Evolutionary conservation across 306 rosid genomes (phyloP).

Genomic region (Leucaena leucocephala): DNA sequence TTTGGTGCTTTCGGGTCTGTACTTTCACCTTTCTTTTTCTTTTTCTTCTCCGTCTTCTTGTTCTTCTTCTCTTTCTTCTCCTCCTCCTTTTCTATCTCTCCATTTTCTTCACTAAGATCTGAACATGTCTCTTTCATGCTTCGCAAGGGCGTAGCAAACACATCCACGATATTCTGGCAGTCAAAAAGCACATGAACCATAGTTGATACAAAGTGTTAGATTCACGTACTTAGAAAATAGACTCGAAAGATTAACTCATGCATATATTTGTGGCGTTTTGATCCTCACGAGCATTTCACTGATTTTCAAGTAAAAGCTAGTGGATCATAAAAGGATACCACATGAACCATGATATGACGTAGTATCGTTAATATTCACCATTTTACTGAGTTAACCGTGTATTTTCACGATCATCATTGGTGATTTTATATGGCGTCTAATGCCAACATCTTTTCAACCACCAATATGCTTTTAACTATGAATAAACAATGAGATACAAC

Average conservation of each 20-base stretch:
- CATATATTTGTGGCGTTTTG: not conserved
- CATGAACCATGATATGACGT: not conserved
- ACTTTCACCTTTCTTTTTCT: constrained; percentile 48
- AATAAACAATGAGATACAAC: not conserved
- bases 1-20: constrained; percentile 55
- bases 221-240: not conserved
- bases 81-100: constrained; percentile 47
- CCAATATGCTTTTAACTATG: not conserved
- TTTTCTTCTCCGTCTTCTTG: constrained; percentile 49
- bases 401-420: not conserved
- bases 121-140: constrained; percentile 52
- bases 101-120: constrained; percentile 44
- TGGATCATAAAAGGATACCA: not conserved
- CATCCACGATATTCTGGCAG: constrained; percentile 54
- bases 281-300: not conserved
- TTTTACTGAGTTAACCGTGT: not conserved
- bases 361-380: not conserved
- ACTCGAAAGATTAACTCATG: not conserved
- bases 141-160: constrained; percentile 60
- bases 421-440: not conserved
- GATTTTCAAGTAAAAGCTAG: not conserved
- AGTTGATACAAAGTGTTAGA: not conserved
- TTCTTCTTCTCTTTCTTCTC: constrained; percentile 49
- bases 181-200: constrained; percentile 11
- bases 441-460: not conserved